phyloP scores from a whole-genome alignment of 805 yeast genomes.

The Candida patagonica region DNA sequence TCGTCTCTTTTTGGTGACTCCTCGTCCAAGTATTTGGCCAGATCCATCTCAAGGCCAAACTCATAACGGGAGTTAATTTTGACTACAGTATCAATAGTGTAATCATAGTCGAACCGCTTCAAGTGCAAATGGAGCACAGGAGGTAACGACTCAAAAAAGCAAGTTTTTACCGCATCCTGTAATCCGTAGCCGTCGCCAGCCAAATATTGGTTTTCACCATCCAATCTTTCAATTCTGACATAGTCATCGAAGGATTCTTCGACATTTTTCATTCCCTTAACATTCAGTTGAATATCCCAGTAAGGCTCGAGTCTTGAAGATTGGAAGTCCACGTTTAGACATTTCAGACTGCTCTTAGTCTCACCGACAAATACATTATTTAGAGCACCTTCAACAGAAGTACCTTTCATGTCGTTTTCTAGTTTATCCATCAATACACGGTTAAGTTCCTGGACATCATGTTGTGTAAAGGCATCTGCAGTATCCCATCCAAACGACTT shows the following conservation, averaged over 20 bases:
- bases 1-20: slow-evolving; percentile 37
- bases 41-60: slow-evolving; percentile 74
- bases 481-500: slow-evolving; percentile 96
- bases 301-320: slow-evolving; percentile 87
- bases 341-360: slow-evolving; percentile 90
- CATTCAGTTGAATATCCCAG: slow-evolving; percentile 97
- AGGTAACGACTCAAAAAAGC: slow-evolving; percentile 82
- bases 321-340: slow-evolving; percentile 89
- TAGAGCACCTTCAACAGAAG: slow-evolving; percentile 64
- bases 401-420: slow-evolving; percentile 85
- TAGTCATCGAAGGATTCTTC: slow-evolving; percentile 75
- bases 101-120: slow-evolving; percentile 91
- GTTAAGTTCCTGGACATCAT: slow-evolving; percentile 94
- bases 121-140: slow-evolving; percentile 88
- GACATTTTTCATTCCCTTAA: slow-evolving; percentile 66
- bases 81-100: slow-evolving; percentile 75
- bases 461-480: slow-evolving; percentile 92
- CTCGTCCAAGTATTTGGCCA: slow-evolving; percentile 62
- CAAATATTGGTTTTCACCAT: slow-evolving; percentile 92
- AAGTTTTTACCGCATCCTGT: slow-evolving; percentile 96
- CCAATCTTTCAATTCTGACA: slow-evolving; percentile 76
- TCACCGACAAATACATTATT: slow-evolving; percentile 88
- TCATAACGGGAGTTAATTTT: slow-evolving; percentile 90
- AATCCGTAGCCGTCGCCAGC: slow-evolving; percentile 74
- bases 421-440: slow-evolving; percentile 91